These are phyloP conservation scores for Pyrenophora seminiperda DNA, from an alignment of 2,329 filamentous ascomycete genomes.

Conservation along the genomic window DNA sequence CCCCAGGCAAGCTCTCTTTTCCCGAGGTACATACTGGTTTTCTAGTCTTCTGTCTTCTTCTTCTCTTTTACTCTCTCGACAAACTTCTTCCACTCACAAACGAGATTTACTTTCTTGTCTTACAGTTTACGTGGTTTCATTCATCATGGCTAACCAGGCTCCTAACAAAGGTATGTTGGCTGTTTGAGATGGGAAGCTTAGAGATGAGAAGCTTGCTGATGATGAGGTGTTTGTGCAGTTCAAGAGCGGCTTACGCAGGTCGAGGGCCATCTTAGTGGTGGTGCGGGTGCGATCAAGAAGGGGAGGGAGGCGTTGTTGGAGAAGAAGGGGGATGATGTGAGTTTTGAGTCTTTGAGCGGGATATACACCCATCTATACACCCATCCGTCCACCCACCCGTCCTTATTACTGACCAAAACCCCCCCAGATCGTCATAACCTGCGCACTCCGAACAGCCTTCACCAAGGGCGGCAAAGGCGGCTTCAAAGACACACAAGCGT, in stretches of 20 bases:
- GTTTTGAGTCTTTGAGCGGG: no score
- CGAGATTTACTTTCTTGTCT: no score
- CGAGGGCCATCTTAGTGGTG: slow-evolving; percentile 61
- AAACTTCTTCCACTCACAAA: no score
- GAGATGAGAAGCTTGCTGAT: not conserved
- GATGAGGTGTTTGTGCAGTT: slow-evolving; percentile 46
- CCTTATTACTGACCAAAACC: slow-evolving; percentile 3
- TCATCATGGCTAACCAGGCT: slow-evolving; percentile 47
- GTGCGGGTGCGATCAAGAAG: slow-evolving; percentile 30
- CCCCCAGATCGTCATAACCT: slow-evolving; percentile 78
- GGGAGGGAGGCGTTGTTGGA: slow-evolving; percentile 53
- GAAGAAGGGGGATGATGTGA: slow-evolving; percentile 64
- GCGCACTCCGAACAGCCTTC: slow-evolving; percentile 86
- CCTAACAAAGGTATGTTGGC: slow-evolving; percentile 34
- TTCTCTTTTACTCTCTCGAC: slow-evolving; percentile 7
- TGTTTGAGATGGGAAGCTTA: not conserved
- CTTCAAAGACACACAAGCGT: slow-evolving; percentile 91
- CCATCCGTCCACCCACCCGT: no score
- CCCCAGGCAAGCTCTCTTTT: not conserved
- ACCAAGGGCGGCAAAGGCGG: slow-evolving; percentile 91
- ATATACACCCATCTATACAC: no score
- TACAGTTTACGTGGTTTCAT: no score
- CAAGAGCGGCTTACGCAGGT: slow-evolving; percentile 65
- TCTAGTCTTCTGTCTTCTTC: not conserved
- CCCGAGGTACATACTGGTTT: no score